Percentiles rank a stretch among this genome's conserved stretches.
Conservation (phyloP, 1,139 yeast species). For the Pichia sp. region DNA sequence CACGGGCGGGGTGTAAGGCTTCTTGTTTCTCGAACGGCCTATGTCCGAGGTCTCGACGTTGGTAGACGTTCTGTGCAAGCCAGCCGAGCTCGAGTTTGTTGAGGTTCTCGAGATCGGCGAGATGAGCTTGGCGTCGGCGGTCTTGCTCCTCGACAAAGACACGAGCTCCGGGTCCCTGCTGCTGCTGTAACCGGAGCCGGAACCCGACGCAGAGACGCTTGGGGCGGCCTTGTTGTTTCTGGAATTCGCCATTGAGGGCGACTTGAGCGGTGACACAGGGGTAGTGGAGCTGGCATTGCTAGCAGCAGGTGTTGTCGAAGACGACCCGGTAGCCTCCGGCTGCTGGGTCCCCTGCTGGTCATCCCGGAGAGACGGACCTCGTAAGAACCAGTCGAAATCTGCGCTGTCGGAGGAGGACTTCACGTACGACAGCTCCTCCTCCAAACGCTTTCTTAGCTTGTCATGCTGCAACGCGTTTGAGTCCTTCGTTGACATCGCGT, state of each 20-base stretch:
- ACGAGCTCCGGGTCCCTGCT: conserved; percentile 11
- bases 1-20: background rate
- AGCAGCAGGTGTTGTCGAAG: background rate
- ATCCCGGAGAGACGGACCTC: conserved; percentile 7
- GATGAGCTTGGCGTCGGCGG: conserved; percentile 26
- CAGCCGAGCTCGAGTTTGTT: conserved; percentile 5
- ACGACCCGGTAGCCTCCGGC: background rate
- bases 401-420: conserved; percentile 16
- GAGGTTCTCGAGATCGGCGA: conserved; percentile 14
- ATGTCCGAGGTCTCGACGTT: conserved; percentile 24
- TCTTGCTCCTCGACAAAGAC: conserved; percentile 22
- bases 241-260: conserved; percentile 16
- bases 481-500: conserved; percentile 3
- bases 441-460: conserved; percentile 21
- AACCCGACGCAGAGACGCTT: background rate
- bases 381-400: conserved; percentile 24
- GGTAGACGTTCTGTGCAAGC: conserved; percentile 26
- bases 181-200: background rate
- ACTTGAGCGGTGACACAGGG: background rate
- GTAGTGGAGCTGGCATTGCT: background rate
- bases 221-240: conserved; percentile 10
- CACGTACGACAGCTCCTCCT: conserved; percentile 19
- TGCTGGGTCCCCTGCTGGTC: background rate
- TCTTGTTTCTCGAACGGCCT: conserved; percentile 8
- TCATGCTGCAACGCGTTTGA: conserved; percentile 18